Evolutionary conservation across 306 rosid species (phyloP).

Genomic region (Geum urbanum): DNA sequence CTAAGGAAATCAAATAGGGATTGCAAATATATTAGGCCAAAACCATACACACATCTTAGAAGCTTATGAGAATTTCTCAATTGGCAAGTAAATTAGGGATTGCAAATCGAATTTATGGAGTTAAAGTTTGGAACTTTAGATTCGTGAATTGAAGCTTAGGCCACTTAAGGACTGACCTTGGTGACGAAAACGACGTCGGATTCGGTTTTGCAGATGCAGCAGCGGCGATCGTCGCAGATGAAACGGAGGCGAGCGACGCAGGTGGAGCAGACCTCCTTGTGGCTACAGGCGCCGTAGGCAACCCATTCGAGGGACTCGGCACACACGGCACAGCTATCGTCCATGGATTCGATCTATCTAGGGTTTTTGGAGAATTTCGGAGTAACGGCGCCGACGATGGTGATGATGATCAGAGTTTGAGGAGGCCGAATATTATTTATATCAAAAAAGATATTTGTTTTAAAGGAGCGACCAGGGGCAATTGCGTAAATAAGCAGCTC

Average conservation of each 20-base stretch:
- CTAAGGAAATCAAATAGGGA: constrained; percentile 16
- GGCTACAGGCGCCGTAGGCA: constrained; percentile 88
- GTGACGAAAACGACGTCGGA: constrained; percentile 65
- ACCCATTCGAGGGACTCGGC: constrained; percentile 94
- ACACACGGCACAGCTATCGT: constrained; percentile 93
- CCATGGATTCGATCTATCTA: constrained; percentile 39
- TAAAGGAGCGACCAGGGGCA: no score
- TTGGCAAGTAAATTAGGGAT: background rate
- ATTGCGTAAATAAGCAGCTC: no score
- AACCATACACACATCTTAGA: background rate
- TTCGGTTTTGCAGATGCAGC: constrained; percentile 89
- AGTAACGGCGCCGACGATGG: no score
- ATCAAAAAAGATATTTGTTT: no score
- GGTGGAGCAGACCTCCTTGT: constrained; percentile 92
- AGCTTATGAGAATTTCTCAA: background rate
- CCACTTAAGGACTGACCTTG: constrained; percentile 39
- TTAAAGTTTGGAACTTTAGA: background rate
- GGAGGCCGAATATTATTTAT: no score
- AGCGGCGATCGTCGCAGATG: constrained; percentile 76
- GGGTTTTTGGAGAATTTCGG: background rate
- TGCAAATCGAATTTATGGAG: background rate
- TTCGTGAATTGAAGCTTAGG: background rate
- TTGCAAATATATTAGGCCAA: background rate
- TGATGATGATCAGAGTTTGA: no score
- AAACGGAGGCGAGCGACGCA: constrained; percentile 96